These are phyloP conservation scores for Fraxinus sp. DNA, from an alignment of 305 asterid genomes.

Conservation along the genomic window DNA sequence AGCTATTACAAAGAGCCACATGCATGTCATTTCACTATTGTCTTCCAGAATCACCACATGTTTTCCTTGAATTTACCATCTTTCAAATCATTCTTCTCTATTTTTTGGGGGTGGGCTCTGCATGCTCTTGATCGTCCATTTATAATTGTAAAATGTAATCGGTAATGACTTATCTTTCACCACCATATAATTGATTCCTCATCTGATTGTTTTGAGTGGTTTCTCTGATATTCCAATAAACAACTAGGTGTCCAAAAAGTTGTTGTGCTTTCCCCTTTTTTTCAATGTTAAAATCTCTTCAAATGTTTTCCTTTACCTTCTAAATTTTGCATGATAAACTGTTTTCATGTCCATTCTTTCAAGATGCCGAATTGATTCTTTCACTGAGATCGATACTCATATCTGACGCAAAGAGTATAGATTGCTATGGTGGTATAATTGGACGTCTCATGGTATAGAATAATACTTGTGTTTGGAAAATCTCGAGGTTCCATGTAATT, in stretches of 20 bases:
- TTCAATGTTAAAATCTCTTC: not conserved
- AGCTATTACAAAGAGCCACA: not conserved
- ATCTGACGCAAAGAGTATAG: not conserved
- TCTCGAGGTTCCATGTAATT: not conserved
- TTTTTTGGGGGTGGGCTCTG: not conserved
- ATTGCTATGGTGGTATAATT: not conserved
- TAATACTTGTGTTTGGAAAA: not conserved
- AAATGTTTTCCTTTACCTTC: not conserved
- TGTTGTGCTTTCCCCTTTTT: not conserved
- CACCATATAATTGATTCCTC: constrained; percentile 15
- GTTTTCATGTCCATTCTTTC: constrained; percentile 1
- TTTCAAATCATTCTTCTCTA: constrained; percentile 9
- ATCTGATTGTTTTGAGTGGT: constrained; percentile 3
- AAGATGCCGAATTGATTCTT: not conserved
- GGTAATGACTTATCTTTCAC: constrained; percentile 1
- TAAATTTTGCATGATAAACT: not conserved
- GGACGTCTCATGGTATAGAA: not conserved
- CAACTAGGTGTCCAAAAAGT: not conserved
- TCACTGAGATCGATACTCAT: not conserved
- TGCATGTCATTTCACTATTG: not conserved
- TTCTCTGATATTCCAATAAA: not conserved
- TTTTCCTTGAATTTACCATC: not conserved
- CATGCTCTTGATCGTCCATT: not conserved
- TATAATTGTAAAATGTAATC: not conserved
- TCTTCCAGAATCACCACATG: not conserved